Evolutionary conservation across 192 early-diverging fungal genomes (phyloP).

Genomic region (Chytriomyces hyalinus): DNA sequence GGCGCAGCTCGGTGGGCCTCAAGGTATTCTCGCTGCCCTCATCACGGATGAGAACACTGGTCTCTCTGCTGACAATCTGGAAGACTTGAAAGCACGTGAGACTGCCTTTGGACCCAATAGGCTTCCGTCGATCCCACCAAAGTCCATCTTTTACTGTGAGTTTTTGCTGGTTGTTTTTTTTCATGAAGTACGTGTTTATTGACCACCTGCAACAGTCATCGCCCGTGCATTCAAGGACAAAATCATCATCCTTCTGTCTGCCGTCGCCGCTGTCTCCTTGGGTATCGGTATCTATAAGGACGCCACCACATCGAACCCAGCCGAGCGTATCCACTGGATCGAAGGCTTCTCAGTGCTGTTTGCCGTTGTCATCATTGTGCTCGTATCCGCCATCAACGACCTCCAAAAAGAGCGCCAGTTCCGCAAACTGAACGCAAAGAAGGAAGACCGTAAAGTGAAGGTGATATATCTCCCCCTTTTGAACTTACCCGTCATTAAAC

Average conservation of each 20-base stretch:
- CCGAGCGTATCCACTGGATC: conserved; percentile 36
- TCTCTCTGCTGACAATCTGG: neutral
- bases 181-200: too few species aligned
- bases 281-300: conserved; percentile 86
- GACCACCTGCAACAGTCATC: conserved; percentile 20
- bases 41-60: neutral
- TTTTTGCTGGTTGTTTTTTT: neutral
- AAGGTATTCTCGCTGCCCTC: conserved; percentile 5
- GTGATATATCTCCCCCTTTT: neutral
- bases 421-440: conserved; percentile 83
- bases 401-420: conserved; percentile 90
- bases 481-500: too few species aligned
- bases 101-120: conserved; percentile 47
- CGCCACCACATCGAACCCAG: conserved; percentile 65
- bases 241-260: conserved; percentile 79
- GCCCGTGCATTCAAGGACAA: conserved; percentile 51
- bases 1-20: conserved; percentile 17
- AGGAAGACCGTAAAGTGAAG: conserved; percentile 72
- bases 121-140: conserved; percentile 45
- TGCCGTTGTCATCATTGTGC: conserved; percentile 46
- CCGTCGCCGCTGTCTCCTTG: conserved; percentile 82
- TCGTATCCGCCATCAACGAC: conserved; percentile 37
- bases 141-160: conserved; percentile 47
- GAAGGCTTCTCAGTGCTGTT: conserved; percentile 82
- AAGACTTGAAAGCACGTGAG: conserved; percentile 7